Percentiles rank a stretch among this genome's conserved stretches.
phyloP scores from a whole-genome alignment of 1,284 basidiomycete genomes.

The Tilletia caries region DNA sequence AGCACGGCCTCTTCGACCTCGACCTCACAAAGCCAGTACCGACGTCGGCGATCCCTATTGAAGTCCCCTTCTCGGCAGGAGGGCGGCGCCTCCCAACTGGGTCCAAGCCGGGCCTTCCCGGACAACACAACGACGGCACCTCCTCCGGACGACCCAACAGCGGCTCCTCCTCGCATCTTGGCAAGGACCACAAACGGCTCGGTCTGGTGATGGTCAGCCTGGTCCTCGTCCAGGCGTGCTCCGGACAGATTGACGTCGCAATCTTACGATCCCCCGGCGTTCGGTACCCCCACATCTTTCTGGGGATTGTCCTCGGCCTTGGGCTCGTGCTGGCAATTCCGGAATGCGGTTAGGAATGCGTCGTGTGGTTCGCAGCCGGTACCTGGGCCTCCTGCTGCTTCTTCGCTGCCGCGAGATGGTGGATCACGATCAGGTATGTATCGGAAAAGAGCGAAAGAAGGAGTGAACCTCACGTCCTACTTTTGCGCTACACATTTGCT shows the following conservation, averaged over 20 bases:
- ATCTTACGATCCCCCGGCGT: slow-evolving; percentile 34
- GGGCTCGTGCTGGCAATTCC: slow-evolving; percentile 25
- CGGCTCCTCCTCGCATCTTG: too few relatives aligned
- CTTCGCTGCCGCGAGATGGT: background rate
- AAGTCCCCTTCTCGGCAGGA: too few relatives aligned
- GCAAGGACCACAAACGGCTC: slow-evolving; percentile 56
- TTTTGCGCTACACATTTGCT: too few relatives aligned
- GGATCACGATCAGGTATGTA: background rate
- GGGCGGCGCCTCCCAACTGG: too few relatives aligned
- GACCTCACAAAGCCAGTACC: background rate
- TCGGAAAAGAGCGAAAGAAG: background rate
- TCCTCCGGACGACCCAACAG: too few relatives aligned
- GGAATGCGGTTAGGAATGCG: too few relatives aligned
- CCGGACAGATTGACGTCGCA: slow-evolving; percentile 65
- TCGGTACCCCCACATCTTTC: slow-evolving; percentile 30
- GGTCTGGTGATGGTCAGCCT: slow-evolving; percentile 65
- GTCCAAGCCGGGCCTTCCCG: too few relatives aligned
- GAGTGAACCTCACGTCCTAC: too few relatives aligned
- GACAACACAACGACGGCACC: too few relatives aligned
- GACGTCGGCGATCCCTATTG: too few relatives aligned
- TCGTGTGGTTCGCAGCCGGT: too few relatives aligned
- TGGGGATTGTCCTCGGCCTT: slow-evolving; percentile 28
- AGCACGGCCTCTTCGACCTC: background rate
- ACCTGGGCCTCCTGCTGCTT: too few relatives aligned
- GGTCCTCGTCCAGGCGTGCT: slow-evolving; percentile 62